Conservation (phyloP, 768 basidiomycete species). For the Auriscalpium orientale region DNA sequence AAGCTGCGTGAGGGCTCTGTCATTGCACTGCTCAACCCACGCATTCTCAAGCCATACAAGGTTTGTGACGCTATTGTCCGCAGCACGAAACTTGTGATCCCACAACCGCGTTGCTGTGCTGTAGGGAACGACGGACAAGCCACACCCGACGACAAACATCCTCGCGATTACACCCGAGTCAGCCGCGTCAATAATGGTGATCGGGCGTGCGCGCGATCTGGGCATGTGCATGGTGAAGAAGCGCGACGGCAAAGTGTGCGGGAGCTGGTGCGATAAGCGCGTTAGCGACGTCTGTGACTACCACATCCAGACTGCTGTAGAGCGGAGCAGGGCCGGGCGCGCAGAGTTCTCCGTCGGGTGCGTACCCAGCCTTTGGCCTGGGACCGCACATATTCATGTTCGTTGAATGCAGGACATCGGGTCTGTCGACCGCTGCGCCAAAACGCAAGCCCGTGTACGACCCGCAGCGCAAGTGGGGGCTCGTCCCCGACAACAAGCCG, state of each 20-base stretch:
- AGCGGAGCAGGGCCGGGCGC: slow-evolving; percentile 62
- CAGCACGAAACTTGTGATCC: not conserved
- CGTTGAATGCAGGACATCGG: slow-evolving; percentile 50
- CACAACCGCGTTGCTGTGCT: not conserved
- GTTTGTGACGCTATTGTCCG: slow-evolving; percentile 27
- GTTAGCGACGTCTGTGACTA: slow-evolving; percentile 85
- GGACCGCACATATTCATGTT: no score
- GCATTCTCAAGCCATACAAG: slow-evolving; percentile 79
- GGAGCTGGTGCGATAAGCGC: slow-evolving; percentile 87
- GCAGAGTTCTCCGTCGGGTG: slow-evolving; percentile 85
- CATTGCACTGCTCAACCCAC: slow-evolving; percentile 82
- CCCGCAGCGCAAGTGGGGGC: slow-evolving; percentile 67
- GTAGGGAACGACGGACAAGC: slow-evolving; percentile 44
- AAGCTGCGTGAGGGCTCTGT: slow-evolving; percentile 87
- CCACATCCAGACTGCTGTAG: slow-evolving; percentile 78
- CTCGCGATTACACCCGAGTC: slow-evolving; percentile 84
- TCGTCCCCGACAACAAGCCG: slow-evolving; percentile 44
- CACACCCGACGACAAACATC: slow-evolving; percentile 74
- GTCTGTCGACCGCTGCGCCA: slow-evolving; percentile 35
- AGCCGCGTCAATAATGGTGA: slow-evolving; percentile 68
- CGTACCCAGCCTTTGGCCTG: slow-evolving; percentile 17
- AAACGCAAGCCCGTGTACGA: slow-evolving; percentile 49
- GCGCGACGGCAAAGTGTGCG: slow-evolving; percentile 75
- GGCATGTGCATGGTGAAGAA: slow-evolving; percentile 76
- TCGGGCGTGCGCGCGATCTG: slow-evolving; percentile 83